These are phyloP conservation scores for Krasilnikovozyma curviuscula DNA, from an alignment of 768 basidiomycete genomes.

Conservation along the genomic window DNA sequence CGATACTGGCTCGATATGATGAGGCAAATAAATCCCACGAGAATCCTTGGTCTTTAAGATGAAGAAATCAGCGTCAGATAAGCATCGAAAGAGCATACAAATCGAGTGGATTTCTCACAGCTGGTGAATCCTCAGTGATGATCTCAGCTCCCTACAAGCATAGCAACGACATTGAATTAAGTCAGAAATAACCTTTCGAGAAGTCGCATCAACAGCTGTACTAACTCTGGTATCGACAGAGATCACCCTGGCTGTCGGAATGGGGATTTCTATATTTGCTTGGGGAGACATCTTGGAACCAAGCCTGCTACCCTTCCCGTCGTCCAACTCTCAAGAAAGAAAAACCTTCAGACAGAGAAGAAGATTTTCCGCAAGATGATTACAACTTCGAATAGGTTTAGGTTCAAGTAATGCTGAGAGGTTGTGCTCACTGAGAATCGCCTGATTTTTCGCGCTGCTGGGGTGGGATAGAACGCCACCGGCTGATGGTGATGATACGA, in stretches of 20 bases:
- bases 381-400: too few species aligned
- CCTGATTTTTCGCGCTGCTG: too few species aligned
- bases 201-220: background rate
- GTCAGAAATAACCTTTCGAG: background rate
- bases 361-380: too few species aligned
- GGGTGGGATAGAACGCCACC: too few species aligned
- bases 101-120: conserved; percentile 36
- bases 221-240: conserved; percentile 9
- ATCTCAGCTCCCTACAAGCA: conserved; percentile 52
- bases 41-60: conserved; percentile 61
- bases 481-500: too few species aligned
- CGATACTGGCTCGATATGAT: conserved; percentile 90
- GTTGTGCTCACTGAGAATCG: too few species aligned
- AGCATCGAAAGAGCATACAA: conserved; percentile 5
- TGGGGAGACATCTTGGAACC: too few species aligned
- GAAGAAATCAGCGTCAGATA: conserved; percentile 6
- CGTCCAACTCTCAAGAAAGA: too few species aligned
- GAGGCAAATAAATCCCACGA: conserved; percentile 89
- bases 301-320: too few species aligned
- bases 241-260: conserved; percentile 8
- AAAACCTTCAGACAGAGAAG: too few species aligned
- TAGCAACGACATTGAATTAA: background rate
- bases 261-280: conserved; percentile 1
- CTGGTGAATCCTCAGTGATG: conserved; percentile 79
- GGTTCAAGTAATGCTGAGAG: too few species aligned